phyloP scores from a whole-genome alignment of 257 asterid genomes.

The Penstemon davidsonii region DNA sequence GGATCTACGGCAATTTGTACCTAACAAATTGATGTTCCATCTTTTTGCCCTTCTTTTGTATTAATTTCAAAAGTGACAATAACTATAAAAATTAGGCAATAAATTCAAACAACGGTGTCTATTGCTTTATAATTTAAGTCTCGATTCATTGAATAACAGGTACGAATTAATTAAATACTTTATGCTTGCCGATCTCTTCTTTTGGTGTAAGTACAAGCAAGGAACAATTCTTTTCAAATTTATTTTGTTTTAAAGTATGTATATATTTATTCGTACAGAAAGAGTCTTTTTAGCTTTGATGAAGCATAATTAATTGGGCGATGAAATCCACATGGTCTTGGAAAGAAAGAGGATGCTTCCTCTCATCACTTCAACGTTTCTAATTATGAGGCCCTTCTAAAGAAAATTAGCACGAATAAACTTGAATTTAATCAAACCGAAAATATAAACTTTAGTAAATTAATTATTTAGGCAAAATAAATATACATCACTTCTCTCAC shows the following conservation, averaged over 20 bases:
- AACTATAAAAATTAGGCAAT: slow-evolving; percentile 11
- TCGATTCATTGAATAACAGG: slow-evolving; percentile 17
- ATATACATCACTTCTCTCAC: too few species aligned
- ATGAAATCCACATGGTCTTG: slow-evolving; percentile 21
- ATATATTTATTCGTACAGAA: slow-evolving; percentile 8
- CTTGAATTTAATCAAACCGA: too few species aligned
- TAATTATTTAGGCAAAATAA: too few species aligned
- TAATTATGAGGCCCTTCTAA: too few species aligned
- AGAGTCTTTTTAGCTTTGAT: slow-evolving; percentile 30
- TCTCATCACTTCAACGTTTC: too few species aligned
- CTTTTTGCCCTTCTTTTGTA: background rate
- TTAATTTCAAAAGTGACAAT: slow-evolving; percentile 22
- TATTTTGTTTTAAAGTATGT: slow-evolving; percentile 8
- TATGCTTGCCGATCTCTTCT: background rate
- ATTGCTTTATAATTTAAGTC: slow-evolving; percentile 17
- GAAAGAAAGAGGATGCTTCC: slow-evolving; percentile 30
- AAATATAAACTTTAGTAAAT: too few species aligned
- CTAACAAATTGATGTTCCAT: slow-evolving; percentile 11
- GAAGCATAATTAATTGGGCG: background rate
- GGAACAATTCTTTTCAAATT: background rate
- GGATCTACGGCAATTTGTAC: slow-evolving; percentile 34
- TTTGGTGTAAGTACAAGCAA: slow-evolving; percentile 22
- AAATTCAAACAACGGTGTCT: slow-evolving; percentile 17
- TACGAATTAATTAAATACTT: background rate
- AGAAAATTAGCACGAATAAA: too few species aligned